These are phyloP conservation scores for Mrakia gelida DNA, from an alignment of 768 basidiomycete genomes.

Conservation along the genomic window DNA sequence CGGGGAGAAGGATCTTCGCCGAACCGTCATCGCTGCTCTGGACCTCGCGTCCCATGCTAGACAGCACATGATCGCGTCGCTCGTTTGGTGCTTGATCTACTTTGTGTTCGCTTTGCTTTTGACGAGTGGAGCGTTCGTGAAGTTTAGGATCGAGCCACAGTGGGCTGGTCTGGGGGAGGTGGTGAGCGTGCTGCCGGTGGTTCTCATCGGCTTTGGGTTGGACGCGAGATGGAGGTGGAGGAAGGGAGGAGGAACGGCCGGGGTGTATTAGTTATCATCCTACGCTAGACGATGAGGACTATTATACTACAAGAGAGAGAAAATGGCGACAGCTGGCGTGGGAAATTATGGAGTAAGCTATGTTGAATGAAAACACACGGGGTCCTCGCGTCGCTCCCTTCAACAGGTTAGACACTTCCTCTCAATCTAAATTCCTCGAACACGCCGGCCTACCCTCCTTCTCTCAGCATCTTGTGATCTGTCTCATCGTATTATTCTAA, in stretches of 20 bases:
- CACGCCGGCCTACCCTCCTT: too few relatives aligned
- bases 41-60: constrained; percentile 3
- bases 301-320: too few relatives aligned
- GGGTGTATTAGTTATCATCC: too few relatives aligned
- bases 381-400: too few relatives aligned
- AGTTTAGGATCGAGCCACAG: constrained; percentile 47
- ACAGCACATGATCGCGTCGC: constrained; percentile 7
- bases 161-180: constrained; percentile 52
- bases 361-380: too few relatives aligned
- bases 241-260: background rate
- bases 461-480: too few relatives aligned
- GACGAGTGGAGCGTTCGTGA: constrained; percentile 36
- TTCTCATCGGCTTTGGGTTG: constrained; percentile 42
- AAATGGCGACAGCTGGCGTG: too few relatives aligned
- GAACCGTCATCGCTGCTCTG: background rate
- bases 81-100: constrained; percentile 16
- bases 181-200: constrained; percentile 49
- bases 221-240: constrained; percentile 16
- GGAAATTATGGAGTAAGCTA: too few relatives aligned
- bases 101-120: constrained; percentile 7
- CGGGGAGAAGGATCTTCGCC: background rate
- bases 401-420: too few relatives aligned
- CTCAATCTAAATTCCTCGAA: too few relatives aligned
- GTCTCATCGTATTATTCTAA: too few relatives aligned
- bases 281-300: too few relatives aligned